Percentiles rank a stretch among this genome's conserved stretches.
Conservation (phyloP, 148 eudicot species). For the Chenopodium album region DNA sequence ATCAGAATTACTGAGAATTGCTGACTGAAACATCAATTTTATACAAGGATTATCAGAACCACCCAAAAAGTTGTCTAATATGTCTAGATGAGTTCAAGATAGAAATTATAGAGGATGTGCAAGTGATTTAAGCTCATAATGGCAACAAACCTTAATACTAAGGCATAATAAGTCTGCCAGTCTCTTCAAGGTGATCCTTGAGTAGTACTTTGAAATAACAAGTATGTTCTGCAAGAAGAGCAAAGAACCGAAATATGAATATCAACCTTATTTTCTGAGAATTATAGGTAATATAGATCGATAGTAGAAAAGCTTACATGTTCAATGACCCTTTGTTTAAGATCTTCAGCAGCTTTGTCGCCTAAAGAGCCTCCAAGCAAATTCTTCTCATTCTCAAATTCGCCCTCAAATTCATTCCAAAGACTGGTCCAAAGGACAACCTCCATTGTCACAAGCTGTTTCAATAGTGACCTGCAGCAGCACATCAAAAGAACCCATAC, state of each 20-base stretch:
- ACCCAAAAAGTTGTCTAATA: neutral
- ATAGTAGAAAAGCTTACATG: constrained; percentile 54
- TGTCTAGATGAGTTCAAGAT: no score
- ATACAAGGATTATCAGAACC: neutral
- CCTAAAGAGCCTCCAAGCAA: constrained; percentile 88
- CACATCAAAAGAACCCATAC: constrained; percentile 6
- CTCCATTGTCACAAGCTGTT: constrained; percentile 94
- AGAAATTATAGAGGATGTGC: neutral
- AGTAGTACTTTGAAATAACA: constrained; percentile 84
- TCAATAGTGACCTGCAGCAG: constrained; percentile 58
- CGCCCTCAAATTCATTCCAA: constrained; percentile 78
- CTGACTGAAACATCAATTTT: neutral
- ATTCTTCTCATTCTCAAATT: constrained; percentile 79
- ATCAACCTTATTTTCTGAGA: neutral
- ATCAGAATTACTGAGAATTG: neutral
- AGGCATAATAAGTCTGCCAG: constrained; percentile 82
- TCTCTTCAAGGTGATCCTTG: constrained; percentile 78
- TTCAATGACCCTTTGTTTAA: constrained; percentile 83
- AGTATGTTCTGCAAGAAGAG: constrained; percentile 68
- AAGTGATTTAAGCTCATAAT: constrained; percentile 2
- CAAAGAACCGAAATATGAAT: constrained; percentile 5
- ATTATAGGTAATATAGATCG: neutral
- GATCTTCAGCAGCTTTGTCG: constrained; percentile 92
- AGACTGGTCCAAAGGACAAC: constrained; percentile 83
- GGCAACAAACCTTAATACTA: constrained; percentile 53